Evolutionary conservation across 768 basidiomycete genomes (phyloP).

Genomic region (Podaxis rugospora): DNA sequence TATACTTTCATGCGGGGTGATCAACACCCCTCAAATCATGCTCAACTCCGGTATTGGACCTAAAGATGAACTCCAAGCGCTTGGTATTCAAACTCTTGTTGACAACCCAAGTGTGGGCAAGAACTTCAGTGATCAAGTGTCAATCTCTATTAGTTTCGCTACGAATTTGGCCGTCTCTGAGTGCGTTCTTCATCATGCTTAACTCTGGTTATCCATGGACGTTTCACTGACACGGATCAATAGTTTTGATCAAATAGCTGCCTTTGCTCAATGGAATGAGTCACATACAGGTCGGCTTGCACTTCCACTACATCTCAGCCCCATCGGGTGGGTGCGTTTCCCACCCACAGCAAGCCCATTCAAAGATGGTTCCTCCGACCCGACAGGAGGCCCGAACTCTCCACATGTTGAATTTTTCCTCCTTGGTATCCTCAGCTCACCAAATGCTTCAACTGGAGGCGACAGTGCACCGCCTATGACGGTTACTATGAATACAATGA

Average conservation of each 20-base stretch:
- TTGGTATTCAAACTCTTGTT: slow-evolving; percentile 16
- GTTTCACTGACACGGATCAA: too few species aligned
- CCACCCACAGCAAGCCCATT: not conserved
- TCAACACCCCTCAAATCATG: slow-evolving; percentile 27
- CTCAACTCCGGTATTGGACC: slow-evolving; percentile 31
- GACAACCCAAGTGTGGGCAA: slow-evolving; percentile 14
- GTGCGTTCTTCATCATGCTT: not conserved
- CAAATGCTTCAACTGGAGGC: not conserved
- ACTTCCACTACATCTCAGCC: not conserved
- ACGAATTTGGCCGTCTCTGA: slow-evolving; percentile 12
- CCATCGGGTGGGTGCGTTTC: not conserved
- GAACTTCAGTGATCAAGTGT: slow-evolving; percentile 20
- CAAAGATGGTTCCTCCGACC: not conserved
- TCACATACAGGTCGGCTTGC: not conserved
- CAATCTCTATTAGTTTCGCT: slow-evolving; percentile 11
- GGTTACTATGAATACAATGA: too few species aligned
- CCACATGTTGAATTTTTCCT: slow-evolving; percentile 12
- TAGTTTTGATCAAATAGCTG: slow-evolving; percentile 1
- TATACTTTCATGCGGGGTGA: slow-evolving; percentile 29
- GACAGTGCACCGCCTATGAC: not conserved
- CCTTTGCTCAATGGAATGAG: slow-evolving; percentile 2
- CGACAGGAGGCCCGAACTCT: not conserved
- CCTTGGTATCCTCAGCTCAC: not conserved
- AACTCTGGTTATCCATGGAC: too few species aligned
- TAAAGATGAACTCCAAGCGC: slow-evolving; percentile 10